Evolutionary conservation across 2,329 filamentous ascomycete genomes (phyloP).

Genomic region (Leptographium radiaticola): DNA sequence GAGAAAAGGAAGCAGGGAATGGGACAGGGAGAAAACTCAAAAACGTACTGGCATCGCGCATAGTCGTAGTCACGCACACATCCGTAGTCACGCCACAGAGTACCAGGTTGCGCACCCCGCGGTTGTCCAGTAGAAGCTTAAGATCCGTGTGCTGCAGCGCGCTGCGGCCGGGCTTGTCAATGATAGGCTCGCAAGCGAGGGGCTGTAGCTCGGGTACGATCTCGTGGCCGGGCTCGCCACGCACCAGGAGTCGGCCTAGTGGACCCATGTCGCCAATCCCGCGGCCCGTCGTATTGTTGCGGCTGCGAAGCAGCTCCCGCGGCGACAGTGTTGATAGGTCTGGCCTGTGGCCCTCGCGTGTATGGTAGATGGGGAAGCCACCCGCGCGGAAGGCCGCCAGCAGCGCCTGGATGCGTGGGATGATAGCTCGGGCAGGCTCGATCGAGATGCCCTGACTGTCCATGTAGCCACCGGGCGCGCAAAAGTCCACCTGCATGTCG

Average conservation of each 20-base stretch:
- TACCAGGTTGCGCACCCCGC: conserved; percentile 4
- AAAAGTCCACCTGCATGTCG: conserved; percentile 9
- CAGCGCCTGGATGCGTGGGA: conserved; percentile 1
- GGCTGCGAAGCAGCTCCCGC: conserved; percentile 3
- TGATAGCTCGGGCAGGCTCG: conserved; percentile 3
- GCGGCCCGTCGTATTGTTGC: conserved; percentile 2
- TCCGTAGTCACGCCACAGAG: conserved; percentile 8
- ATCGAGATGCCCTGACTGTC: conserved; percentile 6
- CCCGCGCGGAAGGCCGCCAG: neutral
- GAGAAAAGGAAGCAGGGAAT: neutral
- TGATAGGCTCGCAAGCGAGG: neutral
- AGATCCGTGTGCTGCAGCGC: conserved; percentile 7
- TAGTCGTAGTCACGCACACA: conserved; percentile 5
- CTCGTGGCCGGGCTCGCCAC: conserved; percentile 6
- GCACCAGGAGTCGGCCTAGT: conserved; percentile 5
- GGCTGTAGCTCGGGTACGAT: conserved; percentile 6
- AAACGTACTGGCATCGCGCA: conserved; percentile 7
- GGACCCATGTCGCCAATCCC: conserved; percentile 7
- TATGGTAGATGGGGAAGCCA: conserved; percentile 6
- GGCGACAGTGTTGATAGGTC: conserved; percentile 5
- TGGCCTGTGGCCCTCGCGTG: conserved; percentile 8
- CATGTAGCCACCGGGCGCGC: conserved; percentile 6
- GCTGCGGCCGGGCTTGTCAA: conserved; percentile 8
- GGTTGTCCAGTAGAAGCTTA: conserved; percentile 5
- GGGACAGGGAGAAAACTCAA: neutral